Evolutionary conservation across 23 red algal species (phyloP), one percentile per base, ranked within the genome.

Genomic region (Cyanidioschyzon merolae): DNA sequence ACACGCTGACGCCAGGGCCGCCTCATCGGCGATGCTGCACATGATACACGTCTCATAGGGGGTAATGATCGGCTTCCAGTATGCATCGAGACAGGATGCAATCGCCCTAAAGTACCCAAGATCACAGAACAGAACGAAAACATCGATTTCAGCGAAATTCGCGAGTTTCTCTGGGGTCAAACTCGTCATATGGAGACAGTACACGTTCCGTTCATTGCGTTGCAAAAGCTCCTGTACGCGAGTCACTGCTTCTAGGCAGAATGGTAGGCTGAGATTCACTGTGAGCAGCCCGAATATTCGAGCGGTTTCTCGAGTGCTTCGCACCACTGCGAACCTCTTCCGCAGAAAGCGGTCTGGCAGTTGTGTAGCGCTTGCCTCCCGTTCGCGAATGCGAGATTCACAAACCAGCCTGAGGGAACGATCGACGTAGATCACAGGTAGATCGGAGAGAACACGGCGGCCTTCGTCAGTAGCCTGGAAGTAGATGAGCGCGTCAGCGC

Each of bases 131-230:
- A 96, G 57, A 25, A 96, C 79, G 68, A 96, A 96, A 29, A 75
- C 86, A 40, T 96, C 91, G 26, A 96, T 90, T 59, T 96, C 91
- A 0, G 86, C 74, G 79, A 87, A 96, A 40, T 96, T 96, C 0
- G 83, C 82, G 21, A 96, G 76, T 74, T 96, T 96, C 0, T 63
- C 74, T 1, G 82, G 76, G 18, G 80, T 96, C 26, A 82, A 75
- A 39, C 89, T 96, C n/a, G 86, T 87, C 7, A 96, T 87, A n/a
- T 85, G 57, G 26, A 90, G 76, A 32, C 83, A 50, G 74, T 96
- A 96, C 18, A 57, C 67, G 31, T 85, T 79, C 27, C 82, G 80
- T 35, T 67, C 77, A 27, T 58, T 45, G 1, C 38, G 16, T 26
- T 34, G 58, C 26, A 90, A 77, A 30, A 89, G 39, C 76, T 39